Conservation (phyloP, 129 eudicot species). For the Erigeron canadensis region DNA sequence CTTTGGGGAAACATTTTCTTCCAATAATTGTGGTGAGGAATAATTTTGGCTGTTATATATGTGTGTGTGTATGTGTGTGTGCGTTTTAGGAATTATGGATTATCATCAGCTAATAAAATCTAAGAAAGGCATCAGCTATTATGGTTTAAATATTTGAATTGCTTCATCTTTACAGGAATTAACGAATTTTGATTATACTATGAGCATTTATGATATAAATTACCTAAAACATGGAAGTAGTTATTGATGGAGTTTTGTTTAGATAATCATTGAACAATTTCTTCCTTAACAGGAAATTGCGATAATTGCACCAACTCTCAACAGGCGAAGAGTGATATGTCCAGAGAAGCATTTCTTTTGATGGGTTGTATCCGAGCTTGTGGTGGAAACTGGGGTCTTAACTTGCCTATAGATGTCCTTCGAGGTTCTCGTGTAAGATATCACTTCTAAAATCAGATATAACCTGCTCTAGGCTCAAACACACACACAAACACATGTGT, state of each 20-base stretch:
- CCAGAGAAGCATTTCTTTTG: conserved; percentile 83
- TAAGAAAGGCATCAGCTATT: background rate
- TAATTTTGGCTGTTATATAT: background rate
- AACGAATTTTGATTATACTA: background rate
- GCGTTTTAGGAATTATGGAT: conserved; percentile 4
- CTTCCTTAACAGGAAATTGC: conserved; percentile 62
- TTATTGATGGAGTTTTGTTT: conserved; percentile 17
- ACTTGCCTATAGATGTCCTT: conserved; percentile 83
- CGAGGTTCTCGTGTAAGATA: conserved; percentile 96
- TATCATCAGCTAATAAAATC: background rate
- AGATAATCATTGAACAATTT: conserved; percentile 7
- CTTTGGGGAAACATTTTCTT: conserved; percentile 63
- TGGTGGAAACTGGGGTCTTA: conserved; percentile 87
- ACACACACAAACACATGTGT: background rate
- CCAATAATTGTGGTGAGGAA: conserved; percentile 65
- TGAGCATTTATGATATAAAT: background rate
- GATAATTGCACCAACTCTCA: conserved; percentile 79
- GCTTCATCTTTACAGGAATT: background rate
- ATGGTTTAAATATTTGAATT: background rate
- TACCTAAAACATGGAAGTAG: conserved; percentile 4
- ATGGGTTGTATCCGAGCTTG: conserved; percentile 77
- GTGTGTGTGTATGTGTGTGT: conserved; percentile 7
- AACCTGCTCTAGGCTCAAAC: background rate
- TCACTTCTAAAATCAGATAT: conserved; percentile 18
- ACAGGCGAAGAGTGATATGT: conserved; percentile 69